Evolutionary conservation across 345 rosid genomes (phyloP).

Genomic region (Eucalyptus sp.): DNA sequence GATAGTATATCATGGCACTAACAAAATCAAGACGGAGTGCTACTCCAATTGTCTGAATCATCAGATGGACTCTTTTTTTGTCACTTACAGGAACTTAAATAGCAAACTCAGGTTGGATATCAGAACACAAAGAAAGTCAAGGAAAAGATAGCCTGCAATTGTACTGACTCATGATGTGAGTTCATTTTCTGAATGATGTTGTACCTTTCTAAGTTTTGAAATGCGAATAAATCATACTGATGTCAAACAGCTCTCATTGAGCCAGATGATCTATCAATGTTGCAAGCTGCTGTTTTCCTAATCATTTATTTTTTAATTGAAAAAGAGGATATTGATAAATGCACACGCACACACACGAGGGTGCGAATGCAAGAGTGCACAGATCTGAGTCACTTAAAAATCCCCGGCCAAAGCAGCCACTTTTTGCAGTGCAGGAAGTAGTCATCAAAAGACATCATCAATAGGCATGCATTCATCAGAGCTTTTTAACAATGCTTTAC

Average conservation of each 20-base stretch:
- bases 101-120: not conserved
- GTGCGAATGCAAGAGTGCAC: not conserved
- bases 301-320: not conserved
- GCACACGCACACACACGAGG: not conserved
- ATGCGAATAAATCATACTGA: not conserved
- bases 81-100: not conserved
- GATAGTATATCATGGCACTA: not conserved
- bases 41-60: not conserved
- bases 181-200: not conserved
- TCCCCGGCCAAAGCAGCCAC: not conserved
- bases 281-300: not conserved
- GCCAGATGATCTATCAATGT: not conserved
- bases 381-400: not conserved
- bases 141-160: not conserved
- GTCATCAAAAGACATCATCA: not conserved
- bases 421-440: not conserved
- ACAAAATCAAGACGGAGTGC: not conserved
- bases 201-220: not conserved
- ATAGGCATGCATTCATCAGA: not conserved
- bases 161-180: not conserved
- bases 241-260: not conserved
- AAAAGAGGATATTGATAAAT: not conserved
- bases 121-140: not conserved
- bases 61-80: not conserved
- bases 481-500: not conserved